Conservation (phyloP, 495 filamentous ascomycete species). For the Aspergillus sclerotioniger region DNA sequence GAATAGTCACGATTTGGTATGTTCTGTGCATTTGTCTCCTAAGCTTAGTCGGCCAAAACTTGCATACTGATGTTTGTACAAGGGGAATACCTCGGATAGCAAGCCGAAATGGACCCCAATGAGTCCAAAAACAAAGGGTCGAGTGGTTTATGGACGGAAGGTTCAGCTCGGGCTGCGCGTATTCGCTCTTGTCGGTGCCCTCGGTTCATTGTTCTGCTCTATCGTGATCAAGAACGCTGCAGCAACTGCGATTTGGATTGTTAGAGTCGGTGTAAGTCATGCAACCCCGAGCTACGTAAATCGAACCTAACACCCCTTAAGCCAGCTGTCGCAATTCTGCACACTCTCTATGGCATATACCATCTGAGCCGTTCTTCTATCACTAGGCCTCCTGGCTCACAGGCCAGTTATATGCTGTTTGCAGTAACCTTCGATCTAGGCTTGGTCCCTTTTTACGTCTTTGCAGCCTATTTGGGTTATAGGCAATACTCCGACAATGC, state of each 20-base stretch:
- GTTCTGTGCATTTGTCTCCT: constrained; percentile 16
- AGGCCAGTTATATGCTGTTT: constrained; percentile 83
- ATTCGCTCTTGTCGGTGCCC: constrained; percentile 61
- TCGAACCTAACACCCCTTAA: constrained; percentile 24
- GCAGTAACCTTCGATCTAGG: constrained; percentile 67
- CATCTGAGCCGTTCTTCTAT: constrained; percentile 68
- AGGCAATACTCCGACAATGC: constrained; percentile 38
- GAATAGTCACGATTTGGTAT: constrained; percentile 75
- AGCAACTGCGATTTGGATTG: constrained; percentile 64
- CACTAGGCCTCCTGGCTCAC: constrained; percentile 67
- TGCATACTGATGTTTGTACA: constrained; percentile 22
- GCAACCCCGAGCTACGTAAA: background rate
- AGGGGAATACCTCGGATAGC: constrained; percentile 48
- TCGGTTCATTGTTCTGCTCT: constrained; percentile 68
- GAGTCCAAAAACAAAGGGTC: constrained; percentile 64
- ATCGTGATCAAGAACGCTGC: constrained; percentile 69
- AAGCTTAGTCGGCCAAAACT: background rate
- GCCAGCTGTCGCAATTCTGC: constrained; percentile 69
- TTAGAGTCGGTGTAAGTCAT: constrained; percentile 68
- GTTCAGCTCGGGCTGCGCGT: constrained; percentile 65
- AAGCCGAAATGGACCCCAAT: constrained; percentile 60
- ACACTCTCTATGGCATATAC: constrained; percentile 72
- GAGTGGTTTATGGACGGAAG: constrained; percentile 62
- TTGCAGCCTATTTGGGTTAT: constrained; percentile 59
- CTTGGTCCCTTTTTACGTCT: constrained; percentile 74